Conservation (phyloP, 768 basidiomycete species). For the Leccinum ochraceum region DNA sequence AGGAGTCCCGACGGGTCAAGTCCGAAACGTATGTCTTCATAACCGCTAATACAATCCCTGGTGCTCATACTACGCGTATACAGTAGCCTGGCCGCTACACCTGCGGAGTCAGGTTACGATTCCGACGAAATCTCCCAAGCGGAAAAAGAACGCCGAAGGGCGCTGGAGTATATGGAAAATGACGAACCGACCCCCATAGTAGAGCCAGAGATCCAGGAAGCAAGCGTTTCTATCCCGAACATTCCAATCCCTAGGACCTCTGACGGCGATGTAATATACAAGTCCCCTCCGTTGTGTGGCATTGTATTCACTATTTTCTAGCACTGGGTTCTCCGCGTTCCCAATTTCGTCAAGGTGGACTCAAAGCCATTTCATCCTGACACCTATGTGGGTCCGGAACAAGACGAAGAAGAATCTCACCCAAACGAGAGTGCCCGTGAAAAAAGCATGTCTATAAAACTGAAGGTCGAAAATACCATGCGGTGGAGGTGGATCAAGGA, state of each 20-base stretch:
- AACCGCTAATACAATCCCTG: conserved; percentile 8
- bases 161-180: conserved; percentile 81
- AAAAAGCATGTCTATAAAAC: conserved; percentile 81
- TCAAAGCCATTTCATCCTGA: conserved; percentile 88
- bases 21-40: conserved; percentile 44
- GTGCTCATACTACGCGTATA: conserved; percentile 19
- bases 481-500: conserved; percentile 95
- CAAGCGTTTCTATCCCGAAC: conserved; percentile 82
- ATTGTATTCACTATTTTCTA: conserved; percentile 11
- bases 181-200: conserved; percentile 60
- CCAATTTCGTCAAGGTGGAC: conserved; percentile 89
- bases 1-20: conserved; percentile 41
- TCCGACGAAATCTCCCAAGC: conserved; percentile 68
- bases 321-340: conserved; percentile 93
- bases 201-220: conserved; percentile 56
- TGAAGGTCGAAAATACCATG: conserved; percentile 91
- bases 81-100: conserved; percentile 41
- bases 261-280: conserved; percentile 70
- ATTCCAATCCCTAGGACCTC: conserved; percentile 78
- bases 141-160: conserved; percentile 59
- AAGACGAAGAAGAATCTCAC: conserved; percentile 63
- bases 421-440: conserved; percentile 65
- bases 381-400: conserved; percentile 80
- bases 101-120: conserved; percentile 47
- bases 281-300: conserved; percentile 1